Conservation (phyloP, 768 basidiomycete genomes). For the Pleurotus citrinopileatus region DNA sequence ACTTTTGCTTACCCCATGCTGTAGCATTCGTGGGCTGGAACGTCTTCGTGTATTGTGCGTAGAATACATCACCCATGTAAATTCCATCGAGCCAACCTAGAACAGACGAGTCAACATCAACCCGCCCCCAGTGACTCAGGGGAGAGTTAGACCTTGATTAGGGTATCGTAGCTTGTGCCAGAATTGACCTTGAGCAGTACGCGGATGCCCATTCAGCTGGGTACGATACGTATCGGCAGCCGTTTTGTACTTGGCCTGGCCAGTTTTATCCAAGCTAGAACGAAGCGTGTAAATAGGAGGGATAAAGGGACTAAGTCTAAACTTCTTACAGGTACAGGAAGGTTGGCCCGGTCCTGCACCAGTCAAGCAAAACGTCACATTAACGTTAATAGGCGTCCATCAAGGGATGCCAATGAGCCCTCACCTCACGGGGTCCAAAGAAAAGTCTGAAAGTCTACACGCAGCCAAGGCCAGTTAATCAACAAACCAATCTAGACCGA, state of each 20-base stretch:
- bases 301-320: not conserved
- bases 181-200: conserved; percentile 43
- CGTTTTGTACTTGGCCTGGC: conserved; percentile 34
- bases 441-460: conserved; percentile 28
- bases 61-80: conserved; percentile 46
- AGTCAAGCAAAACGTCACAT: too few relatives aligned
- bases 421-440: conserved; percentile 34
- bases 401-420: not conserved
- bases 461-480: not conserved
- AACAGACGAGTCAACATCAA: too few relatives aligned
- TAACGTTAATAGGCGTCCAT: not conserved
- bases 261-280: conserved; percentile 32
- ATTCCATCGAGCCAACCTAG: conserved; percentile 44
- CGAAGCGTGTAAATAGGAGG: not conserved
- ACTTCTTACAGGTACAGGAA: conserved; percentile 34
- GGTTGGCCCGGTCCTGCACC: conserved; percentile 39
- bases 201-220: conserved; percentile 40
- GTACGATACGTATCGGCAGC: conserved; percentile 36
- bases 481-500: not conserved
- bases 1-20: conserved; percentile 32
- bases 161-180: conserved; percentile 43
- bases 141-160: conserved; percentile 33
- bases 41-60: conserved; percentile 34
- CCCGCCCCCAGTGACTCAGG: too few relatives aligned
- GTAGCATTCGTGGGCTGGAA: conserved; percentile 33